Percentiles rank a stretch among this genome's conserved stretches.
phyloP scores from a whole-genome alignment of 2,329 filamentous ascomycete species.

The Bipolaris oryzae region DNA sequence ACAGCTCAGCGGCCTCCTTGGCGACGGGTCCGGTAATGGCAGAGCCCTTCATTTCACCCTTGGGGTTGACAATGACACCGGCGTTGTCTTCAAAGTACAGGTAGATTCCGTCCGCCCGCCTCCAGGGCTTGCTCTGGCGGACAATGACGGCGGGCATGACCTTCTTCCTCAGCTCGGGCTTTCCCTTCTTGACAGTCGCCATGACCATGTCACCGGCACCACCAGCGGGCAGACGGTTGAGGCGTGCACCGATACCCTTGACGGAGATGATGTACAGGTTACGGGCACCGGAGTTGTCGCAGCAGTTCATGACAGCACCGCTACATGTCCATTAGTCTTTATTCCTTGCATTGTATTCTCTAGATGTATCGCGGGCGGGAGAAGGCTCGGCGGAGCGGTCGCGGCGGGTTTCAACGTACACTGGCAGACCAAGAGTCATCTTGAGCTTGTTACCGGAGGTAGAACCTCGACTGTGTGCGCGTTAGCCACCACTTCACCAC shows the following conservation, averaged over 20 bases:
- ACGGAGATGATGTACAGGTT: constrained; percentile 99
- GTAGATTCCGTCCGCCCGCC: constrained; percentile 97
- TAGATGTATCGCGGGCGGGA: constrained; percentile 8
- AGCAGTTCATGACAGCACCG: constrained; percentile 99
- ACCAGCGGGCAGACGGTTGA: constrained; percentile 95
- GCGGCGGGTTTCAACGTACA: constrained; percentile 70
- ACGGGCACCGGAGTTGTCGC: constrained; percentile 97
- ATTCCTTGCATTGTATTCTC: constrained; percentile 19
- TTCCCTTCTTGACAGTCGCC: constrained; percentile 99
- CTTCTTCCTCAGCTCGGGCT: constrained; percentile 99
- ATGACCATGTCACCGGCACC: constrained; percentile 99
- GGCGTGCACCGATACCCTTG: constrained; percentile 96
- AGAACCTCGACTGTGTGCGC: constrained; percentile 69
- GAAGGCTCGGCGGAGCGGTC: constrained; percentile 15
- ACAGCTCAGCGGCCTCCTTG: constrained; percentile 99
- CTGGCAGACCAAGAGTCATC: constrained; percentile 99
- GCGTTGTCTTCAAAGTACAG: constrained; percentile 99
- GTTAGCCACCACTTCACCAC: constrained; percentile 30
- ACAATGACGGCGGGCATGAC: constrained; percentile 99
- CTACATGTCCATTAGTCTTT: constrained; percentile 57
- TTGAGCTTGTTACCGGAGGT: constrained; percentile 99
- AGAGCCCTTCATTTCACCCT: constrained; percentile 99
- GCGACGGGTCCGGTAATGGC: constrained; percentile 98
- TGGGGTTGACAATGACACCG: constrained; percentile 99
- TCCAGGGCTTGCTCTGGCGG: constrained; percentile 99